Conservation (phyloP, 768 basidiomycete genomes). For the Russula brevipes region DNA sequence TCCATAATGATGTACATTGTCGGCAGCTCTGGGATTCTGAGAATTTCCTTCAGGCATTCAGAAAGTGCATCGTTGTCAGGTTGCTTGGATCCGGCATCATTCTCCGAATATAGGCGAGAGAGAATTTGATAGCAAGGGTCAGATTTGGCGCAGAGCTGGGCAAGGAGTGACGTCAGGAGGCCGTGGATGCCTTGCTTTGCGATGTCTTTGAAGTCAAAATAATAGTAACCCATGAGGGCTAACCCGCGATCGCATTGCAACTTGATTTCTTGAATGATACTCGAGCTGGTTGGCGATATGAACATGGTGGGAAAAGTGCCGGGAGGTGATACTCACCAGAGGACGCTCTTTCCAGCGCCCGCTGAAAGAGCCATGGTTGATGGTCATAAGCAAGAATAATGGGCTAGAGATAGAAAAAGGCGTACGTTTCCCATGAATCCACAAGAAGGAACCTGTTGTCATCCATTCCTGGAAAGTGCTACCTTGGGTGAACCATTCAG, state of each 20-base stretch:
- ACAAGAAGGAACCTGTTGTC: background rate
- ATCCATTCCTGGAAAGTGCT: background rate
- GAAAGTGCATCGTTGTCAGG: background rate
- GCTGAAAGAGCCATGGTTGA: background rate
- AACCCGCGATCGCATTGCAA: background rate
- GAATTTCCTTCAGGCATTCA: background rate
- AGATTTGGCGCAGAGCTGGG: slow-evolving; percentile 1
- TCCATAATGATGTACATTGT: slow-evolving; percentile 4
- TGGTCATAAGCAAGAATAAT: background rate
- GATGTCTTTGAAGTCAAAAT: slow-evolving; percentile 1
- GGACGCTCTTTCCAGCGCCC: slow-evolving; percentile 13
- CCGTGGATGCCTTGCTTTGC: slow-evolving; percentile 1
- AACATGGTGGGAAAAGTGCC: background rate
- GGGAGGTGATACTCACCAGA: background rate
- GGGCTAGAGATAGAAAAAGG: background rate
- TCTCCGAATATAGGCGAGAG: background rate
- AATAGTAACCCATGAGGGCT: slow-evolving; percentile 3
- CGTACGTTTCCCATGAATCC: background rate
- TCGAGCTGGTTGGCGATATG: background rate
- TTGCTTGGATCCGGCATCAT: background rate
- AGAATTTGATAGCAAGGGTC: background rate
- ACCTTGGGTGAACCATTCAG: background rate
- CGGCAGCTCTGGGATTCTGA: background rate
- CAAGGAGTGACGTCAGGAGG: slow-evolving; percentile 1
- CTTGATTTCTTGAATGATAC: background rate